A percentile compares a stretch with the other conserved stretches of the same genome.
These are phyloP conservation scores for Aspergillus neoniger DNA, from an alignment of 2,329 filamentous ascomycete genomes.

Conservation along the genomic window DNA sequence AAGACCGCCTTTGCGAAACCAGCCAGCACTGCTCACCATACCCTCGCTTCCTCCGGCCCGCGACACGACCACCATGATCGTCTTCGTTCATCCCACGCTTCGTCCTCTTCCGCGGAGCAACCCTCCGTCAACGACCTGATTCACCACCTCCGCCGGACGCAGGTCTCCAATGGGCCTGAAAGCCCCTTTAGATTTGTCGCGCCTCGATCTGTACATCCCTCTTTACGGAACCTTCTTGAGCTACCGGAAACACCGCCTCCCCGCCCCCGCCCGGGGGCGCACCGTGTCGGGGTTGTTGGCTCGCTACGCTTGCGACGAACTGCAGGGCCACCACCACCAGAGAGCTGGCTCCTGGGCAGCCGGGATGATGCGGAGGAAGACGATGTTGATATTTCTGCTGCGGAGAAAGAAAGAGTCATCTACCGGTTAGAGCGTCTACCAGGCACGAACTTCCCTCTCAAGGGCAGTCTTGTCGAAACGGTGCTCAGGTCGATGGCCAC, in stretches of 20 bases:
- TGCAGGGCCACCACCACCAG: conserved; percentile 49
- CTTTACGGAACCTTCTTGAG: conserved; percentile 47
- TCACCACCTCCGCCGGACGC: conserved; percentile 48
- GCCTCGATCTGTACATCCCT: conserved; percentile 47
- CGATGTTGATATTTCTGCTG: conserved; percentile 14
- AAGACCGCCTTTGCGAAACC: conserved; percentile 44
- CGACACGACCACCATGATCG: conserved; percentile 30
- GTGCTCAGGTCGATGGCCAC: conserved; percentile 56
- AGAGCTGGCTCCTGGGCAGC: conserved; percentile 45
- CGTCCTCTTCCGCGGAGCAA: conserved; percentile 26
- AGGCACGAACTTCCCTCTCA: conserved; percentile 38
- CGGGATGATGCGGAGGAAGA: conserved; percentile 6
- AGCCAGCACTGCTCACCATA: conserved; percentile 42
- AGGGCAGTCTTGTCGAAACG: conserved; percentile 52
- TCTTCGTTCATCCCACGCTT: conserved; percentile 20
- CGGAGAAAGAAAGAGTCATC: conserved; percentile 25
- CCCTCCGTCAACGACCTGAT: conserved; percentile 52
- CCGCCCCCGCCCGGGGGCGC: conserved; percentile 40
- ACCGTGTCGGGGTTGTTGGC: conserved; percentile 32
- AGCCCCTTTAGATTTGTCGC: conserved; percentile 24
- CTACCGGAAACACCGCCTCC: conserved; percentile 47
- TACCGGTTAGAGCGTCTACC: conserved; percentile 44
- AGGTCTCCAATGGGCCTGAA: conserved; percentile 29
- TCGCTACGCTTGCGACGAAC: conserved; percentile 38
- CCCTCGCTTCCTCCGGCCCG: conserved; percentile 34